Evolutionary conservation across 2,329 filamentous ascomycete genomes (phyloP).

Genomic region (Alternaria burnsii): DNA sequence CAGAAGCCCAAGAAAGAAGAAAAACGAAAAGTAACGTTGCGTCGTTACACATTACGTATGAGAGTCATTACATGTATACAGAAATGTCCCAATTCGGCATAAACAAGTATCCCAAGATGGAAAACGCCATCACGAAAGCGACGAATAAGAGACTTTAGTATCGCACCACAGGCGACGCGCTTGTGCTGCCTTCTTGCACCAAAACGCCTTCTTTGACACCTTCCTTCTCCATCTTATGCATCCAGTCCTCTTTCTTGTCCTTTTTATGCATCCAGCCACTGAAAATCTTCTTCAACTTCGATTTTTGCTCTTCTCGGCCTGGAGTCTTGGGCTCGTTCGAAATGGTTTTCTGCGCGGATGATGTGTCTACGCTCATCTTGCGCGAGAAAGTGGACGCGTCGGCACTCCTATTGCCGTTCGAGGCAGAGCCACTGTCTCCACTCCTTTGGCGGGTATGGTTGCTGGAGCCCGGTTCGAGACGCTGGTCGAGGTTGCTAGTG

Average conservation of each 20-base stretch:
- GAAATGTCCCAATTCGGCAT: background rate
- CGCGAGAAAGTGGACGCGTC: conserved; percentile 45
- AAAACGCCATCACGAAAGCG: background rate
- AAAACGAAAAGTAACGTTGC: background rate
- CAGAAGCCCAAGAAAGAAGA: background rate
- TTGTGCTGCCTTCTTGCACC: conserved; percentile 39
- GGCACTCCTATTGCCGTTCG: conserved; percentile 35
- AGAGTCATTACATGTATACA: conserved; percentile 18
- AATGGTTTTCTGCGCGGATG: conserved; percentile 12
- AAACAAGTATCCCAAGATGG: background rate
- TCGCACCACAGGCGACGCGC: conserved; percentile 42
- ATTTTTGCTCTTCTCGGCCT: conserved; percentile 40
- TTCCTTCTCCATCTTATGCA: conserved; percentile 53
- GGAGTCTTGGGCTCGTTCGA: conserved; percentile 29
- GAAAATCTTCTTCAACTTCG: conserved; percentile 47
- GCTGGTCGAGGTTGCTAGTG: conserved; percentile 29
- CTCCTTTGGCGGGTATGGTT: conserved; percentile 28
- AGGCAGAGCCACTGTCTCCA: conserved; percentile 20
- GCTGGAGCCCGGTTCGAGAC: conserved; percentile 23
- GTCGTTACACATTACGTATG: conserved; percentile 30
- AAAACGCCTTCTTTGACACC: conserved; percentile 53
- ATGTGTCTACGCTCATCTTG: conserved; percentile 43
- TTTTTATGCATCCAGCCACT: conserved; percentile 49
- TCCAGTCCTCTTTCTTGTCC: conserved; percentile 52
- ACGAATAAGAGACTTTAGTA: conserved; percentile 32